Conservation (phyloP, 345 rosid species). For the Eucalyptus virginea region DNA sequence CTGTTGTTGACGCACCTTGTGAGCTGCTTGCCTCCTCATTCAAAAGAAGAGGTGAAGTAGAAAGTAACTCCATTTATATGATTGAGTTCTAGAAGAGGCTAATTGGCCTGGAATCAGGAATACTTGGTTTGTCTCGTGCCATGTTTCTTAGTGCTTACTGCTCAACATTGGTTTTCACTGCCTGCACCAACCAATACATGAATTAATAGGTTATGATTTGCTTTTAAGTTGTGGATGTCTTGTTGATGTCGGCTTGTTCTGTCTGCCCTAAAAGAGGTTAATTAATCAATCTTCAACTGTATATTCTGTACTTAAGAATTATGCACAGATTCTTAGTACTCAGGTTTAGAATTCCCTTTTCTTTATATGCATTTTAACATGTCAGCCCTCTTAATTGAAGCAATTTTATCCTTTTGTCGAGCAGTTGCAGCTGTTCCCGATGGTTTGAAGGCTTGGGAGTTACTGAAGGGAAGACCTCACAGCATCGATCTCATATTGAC, state of each 20-base stretch:
- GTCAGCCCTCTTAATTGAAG: background rate
- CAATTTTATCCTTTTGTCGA: background rate
- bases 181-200: background rate
- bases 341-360: background rate
- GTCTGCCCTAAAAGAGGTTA: background rate
- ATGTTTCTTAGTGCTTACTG: background rate
- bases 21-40: background rate
- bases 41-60: background rate
- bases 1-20: background rate
- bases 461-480: constrained; percentile 51
- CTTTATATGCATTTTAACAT: background rate
- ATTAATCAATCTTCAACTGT: background rate
- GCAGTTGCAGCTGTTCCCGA: constrained; percentile 78
- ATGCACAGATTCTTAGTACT: background rate
- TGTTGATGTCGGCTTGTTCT: background rate
- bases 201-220: background rate
- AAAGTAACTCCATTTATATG: background rate
- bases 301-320: background rate
- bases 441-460: constrained; percentile 98
- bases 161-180: background rate
- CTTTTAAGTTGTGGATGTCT: background rate
- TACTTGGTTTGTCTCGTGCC: background rate
- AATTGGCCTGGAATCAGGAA: background rate
- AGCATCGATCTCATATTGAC: constrained; percentile 72
- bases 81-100: background rate